Percentiles rank a stretch among this genome's conserved stretches.
Conservation (phyloP, 352 stramenopile genomes). For the Discostella stelligera region DNA sequence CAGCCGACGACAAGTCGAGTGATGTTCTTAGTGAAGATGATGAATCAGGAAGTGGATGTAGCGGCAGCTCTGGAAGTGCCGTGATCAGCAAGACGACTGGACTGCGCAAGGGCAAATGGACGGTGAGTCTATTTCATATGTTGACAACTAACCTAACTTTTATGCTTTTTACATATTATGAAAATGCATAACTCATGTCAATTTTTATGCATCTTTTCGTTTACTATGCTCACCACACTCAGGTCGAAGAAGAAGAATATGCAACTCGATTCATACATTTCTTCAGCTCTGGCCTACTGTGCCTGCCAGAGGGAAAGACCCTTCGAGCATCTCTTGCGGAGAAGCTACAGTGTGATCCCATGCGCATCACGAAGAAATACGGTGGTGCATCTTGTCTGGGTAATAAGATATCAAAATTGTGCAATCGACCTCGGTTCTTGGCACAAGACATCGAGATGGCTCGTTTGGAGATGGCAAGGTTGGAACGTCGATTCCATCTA, state of each 20-base stretch:
- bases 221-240: conserved; percentile 5
- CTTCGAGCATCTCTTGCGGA: conserved; percentile 87
- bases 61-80: conserved; percentile 1
- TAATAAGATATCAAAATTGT: conserved; percentile 71
- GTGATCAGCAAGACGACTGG: conserved; percentile 12
- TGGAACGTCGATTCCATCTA: conserved; percentile 67
- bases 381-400: conserved; percentile 84
- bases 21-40: conserved; percentile 21
- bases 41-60: conserved; percentile 16
- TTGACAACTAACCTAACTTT: not conserved
- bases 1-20: not conserved
- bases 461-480: conserved; percentile 54
- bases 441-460: conserved; percentile 58
- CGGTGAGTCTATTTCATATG: conserved; percentile 46
- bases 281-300: conserved; percentile 86
- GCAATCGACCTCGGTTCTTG: conserved; percentile 33
- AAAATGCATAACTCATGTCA: conserved; percentile 5
- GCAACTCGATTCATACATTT: conserved; percentile 86
- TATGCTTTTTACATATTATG: conserved; percentile 6
- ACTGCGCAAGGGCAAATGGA: conserved; percentile 79
- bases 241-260: conserved; percentile 85
- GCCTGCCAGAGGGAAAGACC: conserved; percentile 86
- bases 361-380: conserved; percentile 94
- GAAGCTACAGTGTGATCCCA: conserved; percentile 89
- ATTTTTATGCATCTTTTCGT: conserved; percentile 1